Evolutionary conservation across 2,329 filamentous ascomycete species (phyloP).

Genomic region (Harringtonia lauricola): DNA sequence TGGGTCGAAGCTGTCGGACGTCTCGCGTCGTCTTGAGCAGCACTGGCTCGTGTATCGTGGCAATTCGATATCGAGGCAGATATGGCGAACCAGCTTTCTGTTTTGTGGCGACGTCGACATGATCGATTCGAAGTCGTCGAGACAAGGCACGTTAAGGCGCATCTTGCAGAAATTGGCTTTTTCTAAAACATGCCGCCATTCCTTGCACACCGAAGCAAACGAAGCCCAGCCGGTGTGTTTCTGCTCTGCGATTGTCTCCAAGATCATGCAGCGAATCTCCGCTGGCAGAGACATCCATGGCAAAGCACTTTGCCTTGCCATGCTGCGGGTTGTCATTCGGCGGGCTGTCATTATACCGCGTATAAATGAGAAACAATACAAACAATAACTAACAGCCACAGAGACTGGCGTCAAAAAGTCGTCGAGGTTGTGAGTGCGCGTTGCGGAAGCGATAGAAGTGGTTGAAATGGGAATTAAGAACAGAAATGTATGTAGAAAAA

Average conservation of each 20-base stretch:
- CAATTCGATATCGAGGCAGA: conserved; percentile 20
- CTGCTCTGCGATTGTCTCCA: conserved; percentile 15
- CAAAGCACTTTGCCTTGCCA: conserved; percentile 3
- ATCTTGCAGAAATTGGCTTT: conserved; percentile 18
- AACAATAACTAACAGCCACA: not conserved
- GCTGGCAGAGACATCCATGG: conserved; percentile 13
- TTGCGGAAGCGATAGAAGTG: no score
- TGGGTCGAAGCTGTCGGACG: not conserved
- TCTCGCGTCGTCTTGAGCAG: conserved; percentile 9
- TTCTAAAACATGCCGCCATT: conserved; percentile 22
- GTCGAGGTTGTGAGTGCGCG: not conserved
- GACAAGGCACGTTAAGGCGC: conserved; percentile 15
- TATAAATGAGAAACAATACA: not conserved
- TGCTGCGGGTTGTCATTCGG: conserved; percentile 4
- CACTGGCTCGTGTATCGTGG: conserved; percentile 14
- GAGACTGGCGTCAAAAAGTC: not conserved
- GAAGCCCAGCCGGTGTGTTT: conserved; percentile 21
- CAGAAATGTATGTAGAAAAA: no score
- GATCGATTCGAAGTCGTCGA: conserved; percentile 14
- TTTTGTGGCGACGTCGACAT: conserved; percentile 8
- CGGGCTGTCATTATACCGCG: not conserved
- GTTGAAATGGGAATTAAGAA: no score
- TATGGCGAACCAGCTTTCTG: conserved; percentile 16
- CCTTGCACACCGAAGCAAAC: conserved; percentile 21
- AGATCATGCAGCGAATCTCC: conserved; percentile 23